Conservation (phyloP, 345 rosid genomes). For the Barbarea vulgaris region DNA sequence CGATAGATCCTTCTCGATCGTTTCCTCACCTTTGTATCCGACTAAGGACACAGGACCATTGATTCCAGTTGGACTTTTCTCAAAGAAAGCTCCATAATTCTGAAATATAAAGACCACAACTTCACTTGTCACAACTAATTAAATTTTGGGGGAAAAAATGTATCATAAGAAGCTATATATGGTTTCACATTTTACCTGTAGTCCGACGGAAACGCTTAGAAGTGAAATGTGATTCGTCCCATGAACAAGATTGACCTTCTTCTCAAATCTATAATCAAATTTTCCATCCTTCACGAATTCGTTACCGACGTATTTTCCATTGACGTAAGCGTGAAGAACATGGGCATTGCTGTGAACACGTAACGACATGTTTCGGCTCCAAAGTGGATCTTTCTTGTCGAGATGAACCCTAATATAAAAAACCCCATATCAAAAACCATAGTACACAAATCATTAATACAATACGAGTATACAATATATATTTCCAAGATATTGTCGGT, state of each 20-base stretch:
- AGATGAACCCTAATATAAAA: conserved; percentile 38
- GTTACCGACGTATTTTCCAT: conserved; percentile 54
- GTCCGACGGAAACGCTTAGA: conserved; percentile 59
- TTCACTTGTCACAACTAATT: neutral
- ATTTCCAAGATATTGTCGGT: neutral
- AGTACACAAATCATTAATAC: neutral
- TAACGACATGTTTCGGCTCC: conserved; percentile 52
- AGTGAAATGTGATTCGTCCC: conserved; percentile 45
- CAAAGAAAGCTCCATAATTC: conserved; percentile 45
- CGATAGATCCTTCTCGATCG: conserved; percentile 37
- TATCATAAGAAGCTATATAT: neutral
- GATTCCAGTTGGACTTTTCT: conserved; percentile 36
- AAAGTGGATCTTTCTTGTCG: conserved; percentile 47
- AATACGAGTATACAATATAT: neutral
- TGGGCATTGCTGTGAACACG: conserved; percentile 54
- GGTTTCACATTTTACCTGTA: conserved; percentile 39
- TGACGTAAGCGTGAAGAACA: conserved; percentile 60
- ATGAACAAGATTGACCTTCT: conserved; percentile 34
- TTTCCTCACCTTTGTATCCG: conserved; percentile 41
- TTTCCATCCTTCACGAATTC: conserved; percentile 22
- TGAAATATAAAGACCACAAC: conserved; percentile 8
- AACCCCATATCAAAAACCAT: neutral
- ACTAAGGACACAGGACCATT: conserved; percentile 41
- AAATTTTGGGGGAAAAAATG: neutral
- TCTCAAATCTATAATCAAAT: conserved; percentile 35